Evolutionary conservation across 306 rosid species (phyloP).

Genomic region (Castanea crenata): DNA sequence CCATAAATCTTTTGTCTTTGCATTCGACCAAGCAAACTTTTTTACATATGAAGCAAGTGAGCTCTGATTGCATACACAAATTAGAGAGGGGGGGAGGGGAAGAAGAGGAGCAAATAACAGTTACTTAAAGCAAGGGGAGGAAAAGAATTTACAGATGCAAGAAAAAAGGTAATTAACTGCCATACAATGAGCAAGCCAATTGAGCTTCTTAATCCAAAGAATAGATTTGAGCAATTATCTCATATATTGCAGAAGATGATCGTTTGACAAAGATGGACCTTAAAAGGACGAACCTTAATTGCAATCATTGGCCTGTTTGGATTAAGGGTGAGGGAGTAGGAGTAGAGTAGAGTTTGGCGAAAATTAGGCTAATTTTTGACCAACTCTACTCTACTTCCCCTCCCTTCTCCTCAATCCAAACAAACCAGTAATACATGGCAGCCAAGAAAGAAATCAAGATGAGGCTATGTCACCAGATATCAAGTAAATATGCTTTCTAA

Average conservation of each 20-base stretch:
- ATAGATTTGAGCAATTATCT: neutral
- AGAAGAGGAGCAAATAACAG: neutral
- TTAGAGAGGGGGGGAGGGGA: neutral
- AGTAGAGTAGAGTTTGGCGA: too few relatives aligned
- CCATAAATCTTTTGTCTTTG: conserved; percentile 93
- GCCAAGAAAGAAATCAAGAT: neutral
- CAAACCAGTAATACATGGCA: neutral
- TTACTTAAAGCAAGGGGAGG: neutral
- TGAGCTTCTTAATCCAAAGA: neutral
- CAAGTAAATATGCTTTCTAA: neutral
- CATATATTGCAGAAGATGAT: neutral
- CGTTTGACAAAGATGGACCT: neutral
- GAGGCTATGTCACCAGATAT: neutral
- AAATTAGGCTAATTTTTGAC: too few relatives aligned
- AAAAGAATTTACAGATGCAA: neutral
- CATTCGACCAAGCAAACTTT: conserved; percentile 70
- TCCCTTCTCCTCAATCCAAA: too few relatives aligned
- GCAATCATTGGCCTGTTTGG: neutral
- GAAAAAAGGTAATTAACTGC: neutral
- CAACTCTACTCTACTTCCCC: too few relatives aligned
- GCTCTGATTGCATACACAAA: conserved; percentile 48
- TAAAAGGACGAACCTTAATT: neutral
- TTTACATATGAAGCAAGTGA: conserved; percentile 88
- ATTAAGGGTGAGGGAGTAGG: too few relatives aligned
- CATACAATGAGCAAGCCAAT: neutral